These are phyloP conservation scores for Geotrichum australiense DNA, from an alignment of 1,139 yeast species.

Conservation along the genomic window DNA sequence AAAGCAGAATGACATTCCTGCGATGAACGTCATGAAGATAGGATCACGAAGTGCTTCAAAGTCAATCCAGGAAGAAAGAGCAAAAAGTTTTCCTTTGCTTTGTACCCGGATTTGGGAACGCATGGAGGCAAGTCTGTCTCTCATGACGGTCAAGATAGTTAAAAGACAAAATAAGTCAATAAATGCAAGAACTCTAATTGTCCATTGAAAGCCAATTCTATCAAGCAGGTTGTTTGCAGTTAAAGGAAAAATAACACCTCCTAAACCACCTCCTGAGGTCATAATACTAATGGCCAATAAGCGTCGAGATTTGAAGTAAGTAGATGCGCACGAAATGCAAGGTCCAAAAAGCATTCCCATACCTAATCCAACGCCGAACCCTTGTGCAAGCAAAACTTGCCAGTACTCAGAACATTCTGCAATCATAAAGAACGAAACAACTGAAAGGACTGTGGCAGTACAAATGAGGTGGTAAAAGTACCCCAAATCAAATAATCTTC, in stretches of 20 bases:
- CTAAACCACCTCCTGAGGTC: constrained; percentile 52
- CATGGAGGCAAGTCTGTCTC: constrained; percentile 12
- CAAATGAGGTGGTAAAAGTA: constrained; percentile 23
- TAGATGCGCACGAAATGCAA: constrained; percentile 12
- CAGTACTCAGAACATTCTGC: constrained; percentile 43
- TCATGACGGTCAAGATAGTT: constrained; percentile 8
- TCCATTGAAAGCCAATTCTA: constrained; percentile 43
- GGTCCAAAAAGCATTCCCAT: constrained; percentile 18
- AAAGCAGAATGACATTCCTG: constrained; percentile 14
- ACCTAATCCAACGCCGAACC: constrained; percentile 46
- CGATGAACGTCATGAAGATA: constrained; percentile 12
- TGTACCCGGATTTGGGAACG: constrained; percentile 7
- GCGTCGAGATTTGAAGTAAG: constrained; percentile 42
- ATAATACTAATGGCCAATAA: constrained; percentile 50
- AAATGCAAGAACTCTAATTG: constrained; percentile 39
- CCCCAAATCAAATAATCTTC: constrained; percentile 36
- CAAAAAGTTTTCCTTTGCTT: constrained; percentile 10
- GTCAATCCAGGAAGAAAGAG: constrained; percentile 15
- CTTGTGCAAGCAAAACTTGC: constrained; percentile 48
- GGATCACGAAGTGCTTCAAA: constrained; percentile 13
- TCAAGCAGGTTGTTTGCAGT: constrained; percentile 33
- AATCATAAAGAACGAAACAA: constrained; percentile 43
- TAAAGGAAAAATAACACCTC: constrained; percentile 48
- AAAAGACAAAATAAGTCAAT: constrained; percentile 10
- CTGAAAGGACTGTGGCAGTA: constrained; percentile 44